Conservation (phyloP, 306 rosid genomes). For the Prunus mume region DNA sequence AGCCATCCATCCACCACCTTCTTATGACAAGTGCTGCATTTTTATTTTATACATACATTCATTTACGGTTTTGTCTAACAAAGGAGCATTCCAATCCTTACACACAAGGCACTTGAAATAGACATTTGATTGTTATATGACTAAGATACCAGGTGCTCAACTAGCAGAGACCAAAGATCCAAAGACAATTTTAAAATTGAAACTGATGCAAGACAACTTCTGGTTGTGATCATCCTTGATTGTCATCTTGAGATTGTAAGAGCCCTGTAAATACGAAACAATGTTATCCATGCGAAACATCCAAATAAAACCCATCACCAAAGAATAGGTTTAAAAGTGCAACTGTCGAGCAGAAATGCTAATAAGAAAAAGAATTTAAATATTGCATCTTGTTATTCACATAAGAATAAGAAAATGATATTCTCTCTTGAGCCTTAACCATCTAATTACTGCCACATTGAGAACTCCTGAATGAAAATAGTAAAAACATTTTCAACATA, state of each 20-base stretch:
- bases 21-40: neutral
- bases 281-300: neutral
- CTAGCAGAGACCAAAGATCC: constrained; percentile 31
- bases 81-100: neutral
- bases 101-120: neutral
- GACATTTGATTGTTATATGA: neutral
- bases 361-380: neutral
- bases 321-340: neutral
- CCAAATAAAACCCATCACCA: neutral
- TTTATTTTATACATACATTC: neutral
- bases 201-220: constrained; percentile 62
- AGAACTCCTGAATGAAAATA: neutral
- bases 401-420: neutral
- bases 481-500: neutral
- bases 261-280: constrained; percentile 49
- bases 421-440: neutral
- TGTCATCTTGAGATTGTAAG: constrained; percentile 57
- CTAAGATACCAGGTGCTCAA: constrained; percentile 23
- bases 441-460: neutral
- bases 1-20: neutral
- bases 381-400: neutral
- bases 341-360: neutral
- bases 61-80: neutral
- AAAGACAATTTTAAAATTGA: constrained; percentile 54
- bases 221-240: constrained; percentile 29